Base-by-base conservation (phyloP, 768 basidiomycete species). In the Russula olivacea region DNA sequence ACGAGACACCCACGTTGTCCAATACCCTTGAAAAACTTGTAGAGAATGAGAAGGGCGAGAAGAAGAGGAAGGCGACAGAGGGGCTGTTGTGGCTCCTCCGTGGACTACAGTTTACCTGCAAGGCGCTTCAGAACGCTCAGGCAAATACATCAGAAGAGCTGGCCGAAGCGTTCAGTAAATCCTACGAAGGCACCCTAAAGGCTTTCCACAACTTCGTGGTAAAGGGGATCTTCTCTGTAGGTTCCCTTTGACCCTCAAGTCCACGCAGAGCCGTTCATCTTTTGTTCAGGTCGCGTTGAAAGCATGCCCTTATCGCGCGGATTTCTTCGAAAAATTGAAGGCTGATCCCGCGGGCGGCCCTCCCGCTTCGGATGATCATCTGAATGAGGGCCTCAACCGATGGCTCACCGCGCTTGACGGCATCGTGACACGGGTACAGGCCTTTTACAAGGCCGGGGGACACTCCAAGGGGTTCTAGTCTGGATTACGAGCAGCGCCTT, bases 1-100 rank as follows among this genome's bases (percentile, higher is more conserved):
- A 86, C 28, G 83, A 88, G 0, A 75, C 80, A 5, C 86, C 90
- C 2, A 74, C 74, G 1, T 68, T 83, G 64, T 93, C 89, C 6
- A 73, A 75, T 32, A 98, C 97, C 1, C 82, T 99, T 30, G 91
- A 99, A 76, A 76, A 80, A 53, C 84, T 99, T 30, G 86, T 93
- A 5, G 80, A 81, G 70, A 88, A 88, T 70, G 97, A 98, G 76
- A 87, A 90, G 74, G 76, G 75, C 25, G 89, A 93, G 76, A 92
- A 94, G 82, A 93, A 93, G 75, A 82, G 84, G 17, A 81, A 83
- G 0, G 93, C 96, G 2, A 97, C 95, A 0, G 88, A 95, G 71
- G 94, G 93, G 17, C 81, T 98, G 59, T 76, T 98, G 75, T 99
- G 97, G 97, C 82, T 99, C 54, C 81, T 94, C 53, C 86, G 94